Percentiles rank a stretch among this genome's conserved stretches.
Conservation (phyloP, 139 green algal genomes). For the Asterochloris sp. region DNA sequence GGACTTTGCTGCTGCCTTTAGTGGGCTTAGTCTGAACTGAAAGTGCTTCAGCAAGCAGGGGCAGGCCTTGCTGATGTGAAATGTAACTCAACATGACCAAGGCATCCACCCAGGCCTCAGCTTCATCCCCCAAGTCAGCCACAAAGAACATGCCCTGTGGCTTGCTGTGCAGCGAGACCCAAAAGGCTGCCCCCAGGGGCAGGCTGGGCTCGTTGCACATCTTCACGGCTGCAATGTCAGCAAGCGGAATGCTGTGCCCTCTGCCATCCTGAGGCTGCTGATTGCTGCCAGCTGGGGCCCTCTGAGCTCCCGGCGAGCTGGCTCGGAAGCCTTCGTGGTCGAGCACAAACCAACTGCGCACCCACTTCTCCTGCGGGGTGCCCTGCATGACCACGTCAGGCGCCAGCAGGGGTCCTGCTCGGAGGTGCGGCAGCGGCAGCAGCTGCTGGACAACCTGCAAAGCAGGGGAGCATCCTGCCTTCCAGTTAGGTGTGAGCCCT, state of each 20-base stretch:
- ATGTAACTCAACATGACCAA: slow-evolving; percentile 10
- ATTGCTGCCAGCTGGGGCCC: background rate
- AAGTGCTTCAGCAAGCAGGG: slow-evolving; percentile 1
- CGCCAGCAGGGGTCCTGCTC: slow-evolving; percentile 30
- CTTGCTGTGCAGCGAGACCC: slow-evolving; percentile 39
- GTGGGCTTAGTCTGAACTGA: background rate
- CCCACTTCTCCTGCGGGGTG: slow-evolving; percentile 29
- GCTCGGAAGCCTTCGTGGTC: slow-evolving; percentile 40
- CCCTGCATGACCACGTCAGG: slow-evolving; percentile 9
- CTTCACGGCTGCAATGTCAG: slow-evolving; percentile 40
- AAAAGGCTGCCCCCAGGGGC: slow-evolving; percentile 54
- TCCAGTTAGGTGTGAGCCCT: background rate
- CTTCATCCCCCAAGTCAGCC: slow-evolving; percentile 51
- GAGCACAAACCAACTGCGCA: slow-evolving; percentile 56
- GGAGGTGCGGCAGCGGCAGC: slow-evolving; percentile 72
- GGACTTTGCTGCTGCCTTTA: no score
- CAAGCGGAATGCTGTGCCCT: slow-evolving; percentile 30
- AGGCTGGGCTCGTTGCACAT: slow-evolving; percentile 59
- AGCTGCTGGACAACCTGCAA: slow-evolving; percentile 47
- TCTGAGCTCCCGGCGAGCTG: slow-evolving; percentile 17
- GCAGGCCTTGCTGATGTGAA: slow-evolving; percentile 6
- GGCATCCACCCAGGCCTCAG: slow-evolving; percentile 66
- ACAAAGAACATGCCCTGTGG: slow-evolving; percentile 63
- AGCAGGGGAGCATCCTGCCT: background rate
- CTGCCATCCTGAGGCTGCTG: background rate